These are phyloP conservation scores for Malassezia arunalokei DNA, from an alignment of 1,284 basidiomycete species.

Conservation along the genomic window DNA sequence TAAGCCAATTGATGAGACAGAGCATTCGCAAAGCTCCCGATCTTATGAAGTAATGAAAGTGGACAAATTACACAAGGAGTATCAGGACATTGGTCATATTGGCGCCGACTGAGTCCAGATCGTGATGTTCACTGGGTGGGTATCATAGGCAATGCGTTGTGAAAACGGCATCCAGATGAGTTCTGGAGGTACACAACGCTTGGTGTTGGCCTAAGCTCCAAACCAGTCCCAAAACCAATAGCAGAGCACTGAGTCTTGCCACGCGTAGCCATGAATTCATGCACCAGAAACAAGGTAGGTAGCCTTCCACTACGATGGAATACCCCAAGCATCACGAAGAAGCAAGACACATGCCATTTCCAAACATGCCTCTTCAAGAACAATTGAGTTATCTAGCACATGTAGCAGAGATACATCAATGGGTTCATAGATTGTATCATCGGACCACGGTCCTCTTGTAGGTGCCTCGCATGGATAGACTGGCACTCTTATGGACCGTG, in stretches of 20 bases:
- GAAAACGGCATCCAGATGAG: too few species aligned
- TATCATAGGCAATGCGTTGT: too few species aligned
- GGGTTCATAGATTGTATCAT: not conserved
- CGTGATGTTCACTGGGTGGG: too few species aligned
- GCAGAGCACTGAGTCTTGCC: too few species aligned
- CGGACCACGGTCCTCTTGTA: not conserved
- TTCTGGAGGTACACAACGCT: not conserved
- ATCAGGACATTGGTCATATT: not conserved
- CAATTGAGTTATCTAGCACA: slow-evolving; percentile 82
- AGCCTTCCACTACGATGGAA: not conserved
- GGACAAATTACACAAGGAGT: not conserved
- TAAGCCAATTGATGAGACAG: too few species aligned
- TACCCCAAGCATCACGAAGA: slow-evolving; percentile 47
- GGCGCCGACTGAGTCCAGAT: too few species aligned
- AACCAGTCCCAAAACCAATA: too few species aligned
- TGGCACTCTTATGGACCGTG: not conserved
- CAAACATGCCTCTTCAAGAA: slow-evolving; percentile 89
- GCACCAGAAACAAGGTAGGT: not conserved
- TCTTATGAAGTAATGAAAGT: not conserved
- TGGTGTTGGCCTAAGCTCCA: not conserved
- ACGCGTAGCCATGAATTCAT: too few species aligned
- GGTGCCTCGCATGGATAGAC: not conserved
- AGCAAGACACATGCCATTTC: slow-evolving; percentile 78
- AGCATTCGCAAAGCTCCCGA: too few species aligned
- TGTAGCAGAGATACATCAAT: not conserved